phyloP scores from a whole-genome alignment of 257 asterid genomes.

The Jacaranda copaia region DNA sequence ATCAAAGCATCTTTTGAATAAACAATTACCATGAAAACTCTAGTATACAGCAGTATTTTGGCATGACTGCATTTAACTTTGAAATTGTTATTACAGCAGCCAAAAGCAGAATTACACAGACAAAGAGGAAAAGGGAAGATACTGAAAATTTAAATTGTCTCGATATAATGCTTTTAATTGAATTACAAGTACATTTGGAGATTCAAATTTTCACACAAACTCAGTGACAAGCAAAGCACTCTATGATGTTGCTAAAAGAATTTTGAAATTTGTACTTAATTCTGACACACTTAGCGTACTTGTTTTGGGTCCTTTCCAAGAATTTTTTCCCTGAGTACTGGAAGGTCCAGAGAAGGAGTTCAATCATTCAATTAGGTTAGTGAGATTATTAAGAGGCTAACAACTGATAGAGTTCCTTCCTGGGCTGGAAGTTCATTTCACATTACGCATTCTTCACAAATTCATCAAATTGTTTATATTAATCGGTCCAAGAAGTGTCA shows the following conservation, averaged over 20 bases:
- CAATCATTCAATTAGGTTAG: slow-evolving; percentile 3
- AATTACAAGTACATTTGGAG: neutral
- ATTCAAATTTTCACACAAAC: slow-evolving; percentile 7
- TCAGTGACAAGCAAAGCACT: slow-evolving; percentile 2
- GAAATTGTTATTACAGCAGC: slow-evolving; percentile 23
- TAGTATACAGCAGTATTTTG: slow-evolving; percentile 1
- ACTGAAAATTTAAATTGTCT: slow-evolving; percentile 24
- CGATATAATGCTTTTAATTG: slow-evolving; percentile 12
- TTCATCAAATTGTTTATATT: slow-evolving; percentile 6
- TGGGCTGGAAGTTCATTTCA: slow-evolving; percentile 22
- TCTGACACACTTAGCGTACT: slow-evolving; percentile 7
- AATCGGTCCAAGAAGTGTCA: slow-evolving; percentile 8
- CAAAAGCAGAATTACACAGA: slow-evolving; percentile 24
- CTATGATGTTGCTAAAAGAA: neutral
- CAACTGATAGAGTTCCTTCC: slow-evolving; percentile 2
- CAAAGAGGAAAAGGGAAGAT: neutral
- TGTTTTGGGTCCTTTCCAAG: slow-evolving; percentile 11
- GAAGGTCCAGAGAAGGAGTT: neutral
- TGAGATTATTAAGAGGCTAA: slow-evolving; percentile 20
- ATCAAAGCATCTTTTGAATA: slow-evolving; percentile 22
- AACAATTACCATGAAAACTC: slow-evolving; percentile 12
- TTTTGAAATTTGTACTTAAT: neutral
- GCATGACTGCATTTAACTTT: slow-evolving; percentile 5
- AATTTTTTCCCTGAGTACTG: no score
- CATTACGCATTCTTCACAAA: neutral